Percentiles rank a stretch among this genome's conserved stretches.
Evolutionary conservation across 1,284 basidiomycete genomes (phyloP).

Genomic region (Cryptococcus sp.): DNA sequence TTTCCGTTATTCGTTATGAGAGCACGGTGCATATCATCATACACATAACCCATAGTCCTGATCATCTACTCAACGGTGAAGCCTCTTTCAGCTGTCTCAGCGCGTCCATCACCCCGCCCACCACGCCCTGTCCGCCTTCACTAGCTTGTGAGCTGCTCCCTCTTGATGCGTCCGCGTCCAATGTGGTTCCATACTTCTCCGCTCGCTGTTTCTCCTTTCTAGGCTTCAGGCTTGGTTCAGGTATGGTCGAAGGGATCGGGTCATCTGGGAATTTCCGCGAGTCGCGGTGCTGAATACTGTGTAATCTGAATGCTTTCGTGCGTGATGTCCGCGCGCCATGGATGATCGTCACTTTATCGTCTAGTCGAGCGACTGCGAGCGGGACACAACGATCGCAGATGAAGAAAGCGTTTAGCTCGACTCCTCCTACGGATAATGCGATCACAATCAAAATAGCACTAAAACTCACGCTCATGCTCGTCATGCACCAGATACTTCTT

Average conservation of each 20-base stretch:
- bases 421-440: not conserved
- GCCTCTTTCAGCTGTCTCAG: no score
- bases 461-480: slow-evolving; percentile 37
- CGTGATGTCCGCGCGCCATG: slow-evolving; percentile 38
- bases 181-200: not conserved
- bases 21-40: no score
- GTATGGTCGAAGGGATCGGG: slow-evolving; percentile 14
- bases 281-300: slow-evolving; percentile 19
- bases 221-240: slow-evolving; percentile 10
- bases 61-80: no score
- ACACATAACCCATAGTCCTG: no score
- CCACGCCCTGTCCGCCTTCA: no score
- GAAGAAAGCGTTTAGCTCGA: not conserved
- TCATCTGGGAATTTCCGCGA: slow-evolving; percentile 12
- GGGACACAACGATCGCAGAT: not conserved
- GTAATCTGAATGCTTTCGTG: slow-evolving; percentile 37
- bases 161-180: no score
- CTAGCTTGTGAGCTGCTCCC: no score
- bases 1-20: no score
- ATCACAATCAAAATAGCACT: not conserved
- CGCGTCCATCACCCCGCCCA: no score
- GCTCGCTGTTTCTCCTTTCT: slow-evolving; percentile 10
- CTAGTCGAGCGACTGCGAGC: slow-evolving; percentile 34
- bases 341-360: slow-evolving; percentile 43
- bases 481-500: slow-evolving; percentile 48